Percentiles rank a stretch among this genome's conserved stretches.
Conservation (phyloP, 371 early-diverging fungal species). For the Mortierella sp. region DNA sequence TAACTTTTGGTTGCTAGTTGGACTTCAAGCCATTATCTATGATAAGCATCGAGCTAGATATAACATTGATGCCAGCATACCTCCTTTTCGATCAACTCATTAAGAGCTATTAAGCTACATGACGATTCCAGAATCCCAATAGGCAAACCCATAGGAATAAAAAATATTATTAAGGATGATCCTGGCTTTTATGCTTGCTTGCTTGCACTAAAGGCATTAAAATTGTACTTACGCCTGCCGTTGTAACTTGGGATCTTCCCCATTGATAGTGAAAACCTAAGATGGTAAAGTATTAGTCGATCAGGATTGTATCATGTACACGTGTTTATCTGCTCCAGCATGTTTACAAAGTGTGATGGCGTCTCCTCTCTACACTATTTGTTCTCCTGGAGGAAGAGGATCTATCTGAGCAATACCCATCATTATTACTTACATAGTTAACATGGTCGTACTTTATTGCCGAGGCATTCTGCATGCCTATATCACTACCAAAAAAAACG, state of each 20-base stretch:
- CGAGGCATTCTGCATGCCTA: conserved; percentile 22
- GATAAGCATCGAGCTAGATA: background rate
- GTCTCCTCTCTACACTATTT: too few species aligned
- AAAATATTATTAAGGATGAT: background rate
- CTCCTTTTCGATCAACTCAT: conserved; percentile 4
- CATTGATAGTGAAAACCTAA: conserved; percentile 33
- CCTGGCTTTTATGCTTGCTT: background rate
- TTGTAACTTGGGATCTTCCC: conserved; percentile 20
- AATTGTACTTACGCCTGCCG: conserved; percentile 27
- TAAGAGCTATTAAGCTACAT: conserved; percentile 12
- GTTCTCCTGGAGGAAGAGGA: too few species aligned
- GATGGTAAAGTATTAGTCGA: background rate
- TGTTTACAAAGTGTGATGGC: background rate
- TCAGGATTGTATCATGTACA: background rate
- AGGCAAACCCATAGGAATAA: background rate
- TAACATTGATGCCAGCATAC: background rate
- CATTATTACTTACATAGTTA: conserved; percentile 20
- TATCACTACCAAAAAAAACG: conserved; percentile 12
- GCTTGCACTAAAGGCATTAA: background rate
- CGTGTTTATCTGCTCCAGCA: background rate
- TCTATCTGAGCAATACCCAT: too few species aligned
- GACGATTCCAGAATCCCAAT: background rate
- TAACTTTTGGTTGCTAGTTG: background rate
- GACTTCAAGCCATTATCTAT: background rate
- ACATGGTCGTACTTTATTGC: conserved; percentile 36